Conservation (phyloP, 768 basidiomycete species). For the Hypholoma fasciculare region DNA sequence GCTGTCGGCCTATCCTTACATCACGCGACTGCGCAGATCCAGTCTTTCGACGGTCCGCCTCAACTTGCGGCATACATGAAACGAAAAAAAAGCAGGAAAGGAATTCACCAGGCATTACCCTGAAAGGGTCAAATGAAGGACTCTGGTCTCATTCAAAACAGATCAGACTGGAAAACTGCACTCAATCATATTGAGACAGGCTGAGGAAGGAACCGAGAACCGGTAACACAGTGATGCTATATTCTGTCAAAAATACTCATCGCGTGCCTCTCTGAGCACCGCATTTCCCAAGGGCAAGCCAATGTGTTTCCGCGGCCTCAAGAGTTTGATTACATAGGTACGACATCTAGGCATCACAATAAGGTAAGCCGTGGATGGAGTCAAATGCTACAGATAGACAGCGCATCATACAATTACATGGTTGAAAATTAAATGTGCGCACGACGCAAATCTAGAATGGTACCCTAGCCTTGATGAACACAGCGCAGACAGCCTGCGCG, state of each 20-base stretch:
- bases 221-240: slow-evolving; percentile 1
- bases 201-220: slow-evolving; percentile 1
- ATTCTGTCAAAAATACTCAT: slow-evolving; percentile 14
- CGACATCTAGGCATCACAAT: neutral
- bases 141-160: neutral
- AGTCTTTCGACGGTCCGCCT: neutral
- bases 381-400: slow-evolving; percentile 12
- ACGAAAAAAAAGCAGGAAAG: neutral
- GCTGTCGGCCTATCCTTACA: neutral
- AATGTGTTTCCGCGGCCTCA: neutral
- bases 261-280: slow-evolving; percentile 5
- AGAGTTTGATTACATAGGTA: neutral
- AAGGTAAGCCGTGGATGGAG: slow-evolving; percentile 14
- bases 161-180: neutral
- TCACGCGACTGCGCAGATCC: neutral
- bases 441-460: slow-evolving; percentile 27
- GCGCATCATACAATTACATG: neutral
- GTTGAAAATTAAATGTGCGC: neutral
- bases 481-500: slow-evolving; percentile 19
- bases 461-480: slow-evolving; percentile 23
- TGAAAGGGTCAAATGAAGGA: neutral
- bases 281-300: slow-evolving; percentile 1
- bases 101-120: neutral
- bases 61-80: neutral
- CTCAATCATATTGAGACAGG: neutral